Base-by-base conservation (phyloP, 768 basidiomycete genomes). In the Naematelia aurantialba region DNA sequence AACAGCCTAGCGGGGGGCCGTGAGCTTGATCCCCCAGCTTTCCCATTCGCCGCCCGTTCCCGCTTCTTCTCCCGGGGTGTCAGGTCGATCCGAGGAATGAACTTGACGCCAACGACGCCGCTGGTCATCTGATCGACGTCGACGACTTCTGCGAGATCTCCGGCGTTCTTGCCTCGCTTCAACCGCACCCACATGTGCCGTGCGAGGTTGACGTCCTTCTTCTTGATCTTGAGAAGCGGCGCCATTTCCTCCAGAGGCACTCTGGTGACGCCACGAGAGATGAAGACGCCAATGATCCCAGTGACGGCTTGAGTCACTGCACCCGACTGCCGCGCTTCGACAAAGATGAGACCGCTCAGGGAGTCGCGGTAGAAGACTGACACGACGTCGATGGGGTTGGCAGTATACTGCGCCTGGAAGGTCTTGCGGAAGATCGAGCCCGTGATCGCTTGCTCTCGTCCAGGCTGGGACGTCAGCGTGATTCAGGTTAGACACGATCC, bases 321-420 rank as follows among this genome's bases (percentile, higher is more conserved):
- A 59, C 89, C 86, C 27, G 91, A 83, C 61, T 88, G 88, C 51
- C 88, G 85, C 8, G 94, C 91, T 79, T 99, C 96, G 48, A 99
- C 87, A 73, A 98, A 99, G 61, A 99, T 87, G 86, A 91, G 91
- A 0, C 94, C 94, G 0, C 89, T 86, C 1, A 99, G 81, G 1
- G 93, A 93, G 75, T 98, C 93, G 47, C 94, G 87, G 76, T 94
- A 89, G 79, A 99, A 99, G 4, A 91, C 91, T 5, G 96, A 91
- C 46, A 89, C 80, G 66, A 99, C 92, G n/a, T 83, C 83, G 42
- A 97, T 83, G 0, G 91, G 90, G 29, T 81, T 82, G 47, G 84
- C 85, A 2, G 83, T 83, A 75, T 86, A 88, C 74, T 94, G 89
- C 22, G 87, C 81, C 68, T 89, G 88, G 49, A 94, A 84, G 25